phyloP scores from a whole-genome alignment of 768 basidiomycete species.

The Termitomyces eurrhizus region DNA sequence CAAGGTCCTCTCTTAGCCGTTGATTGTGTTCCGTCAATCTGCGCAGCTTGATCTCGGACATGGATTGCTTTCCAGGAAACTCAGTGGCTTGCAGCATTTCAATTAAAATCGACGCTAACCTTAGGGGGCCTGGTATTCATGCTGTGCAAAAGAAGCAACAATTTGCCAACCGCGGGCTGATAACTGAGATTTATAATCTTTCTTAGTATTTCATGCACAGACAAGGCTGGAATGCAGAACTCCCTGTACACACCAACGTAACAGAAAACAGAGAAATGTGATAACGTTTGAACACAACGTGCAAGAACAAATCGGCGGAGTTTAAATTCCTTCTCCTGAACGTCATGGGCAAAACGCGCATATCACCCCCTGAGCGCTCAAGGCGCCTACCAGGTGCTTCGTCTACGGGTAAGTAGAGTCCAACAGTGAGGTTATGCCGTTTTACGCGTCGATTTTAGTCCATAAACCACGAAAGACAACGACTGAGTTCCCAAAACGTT shows the following conservation, averaged over 20 bases:
- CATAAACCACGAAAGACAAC: conserved; percentile 3
- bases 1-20: conserved; percentile 72
- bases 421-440: not conserved
- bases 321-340: conserved; percentile 29
- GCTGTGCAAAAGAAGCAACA: conserved; percentile 20
- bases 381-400: conserved; percentile 1
- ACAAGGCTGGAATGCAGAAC: not conserved
- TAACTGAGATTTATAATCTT: not conserved
- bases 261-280: conserved; percentile 13
- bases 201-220: not conserved
- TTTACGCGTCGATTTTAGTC: conserved; percentile 9
- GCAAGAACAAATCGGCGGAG: conserved; percentile 34
- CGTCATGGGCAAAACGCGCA: conserved; percentile 13
- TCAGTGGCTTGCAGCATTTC: conserved; percentile 2
- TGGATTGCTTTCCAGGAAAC: conserved; percentile 61
- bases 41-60: conserved; percentile 96
- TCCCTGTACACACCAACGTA: conserved; percentile 10
- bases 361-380: conserved; percentile 6
- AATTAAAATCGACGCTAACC: conserved; percentile 28
- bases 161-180: conserved; percentile 17
- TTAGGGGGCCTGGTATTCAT: conserved; percentile 81
- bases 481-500: not conserved
- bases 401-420: not conserved
- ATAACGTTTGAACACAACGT: conserved; percentile 10
- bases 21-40: conserved; percentile 93